Evolutionary conservation across 345 rosid species (phyloP).

Genomic region (Raphanus raphanistrum): DNA sequence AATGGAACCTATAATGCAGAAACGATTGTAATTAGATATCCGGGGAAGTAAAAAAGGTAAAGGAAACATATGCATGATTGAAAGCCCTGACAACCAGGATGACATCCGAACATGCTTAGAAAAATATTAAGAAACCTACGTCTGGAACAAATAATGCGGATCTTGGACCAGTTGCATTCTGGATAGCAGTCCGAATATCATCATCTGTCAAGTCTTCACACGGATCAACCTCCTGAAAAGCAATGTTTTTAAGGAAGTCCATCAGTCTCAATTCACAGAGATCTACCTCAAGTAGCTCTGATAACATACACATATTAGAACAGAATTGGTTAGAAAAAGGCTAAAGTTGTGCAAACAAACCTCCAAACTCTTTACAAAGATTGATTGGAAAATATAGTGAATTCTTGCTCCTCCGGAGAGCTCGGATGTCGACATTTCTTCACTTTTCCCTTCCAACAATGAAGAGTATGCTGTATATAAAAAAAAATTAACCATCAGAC

Average conservation of each 20-base stretch:
- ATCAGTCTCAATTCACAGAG: conserved; percentile 20
- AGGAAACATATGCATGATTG: neutral
- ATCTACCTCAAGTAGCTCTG: conserved; percentile 7
- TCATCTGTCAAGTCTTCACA: conserved; percentile 63
- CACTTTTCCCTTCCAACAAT: conserved; percentile 66
- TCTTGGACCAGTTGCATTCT: conserved; percentile 64
- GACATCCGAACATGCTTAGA: conserved; percentile 8
- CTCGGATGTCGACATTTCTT: conserved; percentile 61
- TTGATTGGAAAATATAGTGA: conserved; percentile 61
- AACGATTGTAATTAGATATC: neutral
- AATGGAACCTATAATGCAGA: conserved; percentile 55
- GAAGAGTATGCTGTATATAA: conserved; percentile 50
- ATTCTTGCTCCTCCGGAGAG: conserved; percentile 74
- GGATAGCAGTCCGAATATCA: conserved; percentile 64
- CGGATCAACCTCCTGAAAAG: conserved; percentile 65
- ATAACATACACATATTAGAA: conserved; percentile 11
- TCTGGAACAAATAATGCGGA: conserved; percentile 66
- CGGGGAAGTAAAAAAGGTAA: neutral
- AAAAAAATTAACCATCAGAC: conserved; percentile 16
- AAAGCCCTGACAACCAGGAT: neutral
- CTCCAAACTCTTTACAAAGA: conserved; percentile 72
- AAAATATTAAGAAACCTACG: conserved; percentile 39
- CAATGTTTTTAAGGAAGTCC: neutral
- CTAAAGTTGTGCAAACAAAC: conserved; percentile 31
- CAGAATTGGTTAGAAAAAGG: neutral